phyloP scores from a whole-genome alignment of 768 basidiomycete species.

The Leccinellum albellum region DNA sequence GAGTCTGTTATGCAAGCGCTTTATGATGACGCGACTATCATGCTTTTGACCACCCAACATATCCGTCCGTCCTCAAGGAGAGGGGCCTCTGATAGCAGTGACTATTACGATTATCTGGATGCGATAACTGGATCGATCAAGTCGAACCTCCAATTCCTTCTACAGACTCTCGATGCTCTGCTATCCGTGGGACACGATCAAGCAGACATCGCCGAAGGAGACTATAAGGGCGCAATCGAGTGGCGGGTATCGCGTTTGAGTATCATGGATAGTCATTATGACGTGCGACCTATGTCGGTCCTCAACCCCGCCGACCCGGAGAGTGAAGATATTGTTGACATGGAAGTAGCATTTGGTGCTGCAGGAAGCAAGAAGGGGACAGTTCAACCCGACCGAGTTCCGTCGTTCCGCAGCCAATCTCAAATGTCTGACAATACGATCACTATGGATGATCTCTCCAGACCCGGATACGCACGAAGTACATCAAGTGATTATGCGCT shows the following conservation, averaged over 20 bases:
- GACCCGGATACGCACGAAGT: slow-evolving; percentile 16
- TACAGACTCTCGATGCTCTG: slow-evolving; percentile 60
- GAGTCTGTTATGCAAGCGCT: slow-evolving; percentile 69
- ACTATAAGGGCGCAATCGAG: slow-evolving; percentile 73
- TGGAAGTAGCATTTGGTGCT: slow-evolving; percentile 48
- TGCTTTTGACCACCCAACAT: slow-evolving; percentile 57
- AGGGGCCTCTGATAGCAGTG: slow-evolving; percentile 15
- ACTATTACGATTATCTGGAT: slow-evolving; percentile 43
- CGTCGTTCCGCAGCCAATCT: slow-evolving; percentile 31
- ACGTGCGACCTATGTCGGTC: slow-evolving; percentile 39
- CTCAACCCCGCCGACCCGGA: slow-evolving; percentile 39
- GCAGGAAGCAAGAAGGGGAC: slow-evolving; percentile 33
- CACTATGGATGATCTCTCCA: slow-evolving; percentile 28
- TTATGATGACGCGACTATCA: slow-evolving; percentile 63
- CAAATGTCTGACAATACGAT: slow-evolving; percentile 35
- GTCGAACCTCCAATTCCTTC: slow-evolving; percentile 52
- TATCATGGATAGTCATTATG: slow-evolving; percentile 50
- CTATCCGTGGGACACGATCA: slow-evolving; percentile 67
- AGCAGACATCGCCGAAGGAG: slow-evolving; percentile 61
- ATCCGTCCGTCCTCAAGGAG: slow-evolving; percentile 16
- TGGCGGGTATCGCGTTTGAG: slow-evolving; percentile 74
- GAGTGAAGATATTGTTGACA: slow-evolving; percentile 54
- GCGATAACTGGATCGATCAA: slow-evolving; percentile 49
- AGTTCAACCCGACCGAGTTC: slow-evolving; percentile 19
- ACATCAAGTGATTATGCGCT: slow-evolving; percentile 24